A percentile compares a stretch with the other conserved stretches of the same genome.
These are phyloP conservation scores for Ophiocordyceps camponoti-rufipedis DNA, from an alignment of 2,329 filamentous ascomycete species.

Conservation along the genomic window DNA sequence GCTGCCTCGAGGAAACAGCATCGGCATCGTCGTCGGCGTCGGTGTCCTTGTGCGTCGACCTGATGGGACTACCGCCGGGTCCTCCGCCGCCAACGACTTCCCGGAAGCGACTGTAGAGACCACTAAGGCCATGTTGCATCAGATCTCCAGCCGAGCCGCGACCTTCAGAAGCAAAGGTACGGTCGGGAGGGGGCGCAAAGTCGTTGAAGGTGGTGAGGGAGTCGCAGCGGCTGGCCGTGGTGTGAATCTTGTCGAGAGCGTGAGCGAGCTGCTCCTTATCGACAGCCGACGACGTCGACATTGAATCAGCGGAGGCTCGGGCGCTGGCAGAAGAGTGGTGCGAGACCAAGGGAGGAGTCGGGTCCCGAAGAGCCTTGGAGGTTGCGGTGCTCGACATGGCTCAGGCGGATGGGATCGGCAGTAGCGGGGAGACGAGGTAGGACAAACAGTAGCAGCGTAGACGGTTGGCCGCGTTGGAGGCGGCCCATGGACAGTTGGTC, in stretches of 20 bases:
- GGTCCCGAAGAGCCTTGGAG: constrained; percentile 11
- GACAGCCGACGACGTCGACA: constrained; percentile 18
- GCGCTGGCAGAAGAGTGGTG: constrained; percentile 13
- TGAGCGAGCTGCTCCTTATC: constrained; percentile 62
- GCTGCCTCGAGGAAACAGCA: constrained; percentile 12
- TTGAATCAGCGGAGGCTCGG: constrained; percentile 20
- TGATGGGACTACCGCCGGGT: constrained; percentile 26
- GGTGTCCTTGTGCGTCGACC: constrained; percentile 14
- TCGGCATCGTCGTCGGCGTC: constrained; percentile 11
- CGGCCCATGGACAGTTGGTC: constrained; percentile 1
- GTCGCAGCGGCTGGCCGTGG: constrained; percentile 67
- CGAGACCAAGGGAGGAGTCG: constrained; percentile 9
- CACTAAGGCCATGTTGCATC: constrained; percentile 72
- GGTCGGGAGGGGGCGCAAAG: constrained; percentile 53
- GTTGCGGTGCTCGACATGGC: constrained; percentile 13
- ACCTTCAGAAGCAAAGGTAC: constrained; percentile 40
- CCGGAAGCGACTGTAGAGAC: constrained; percentile 70
- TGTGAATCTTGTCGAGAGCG: constrained; percentile 75
- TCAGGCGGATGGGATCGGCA: background rate
- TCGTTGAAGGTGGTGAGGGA: constrained; percentile 88
- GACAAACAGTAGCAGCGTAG: background rate
- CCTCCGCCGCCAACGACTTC: constrained; percentile 61
- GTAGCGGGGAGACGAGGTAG: constrained; percentile 3
- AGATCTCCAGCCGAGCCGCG: constrained; percentile 55
- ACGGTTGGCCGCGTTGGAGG: background rate